Base-by-base conservation (phyloP, 169 alveolate species). In the Eimeria brunetti region DNA sequence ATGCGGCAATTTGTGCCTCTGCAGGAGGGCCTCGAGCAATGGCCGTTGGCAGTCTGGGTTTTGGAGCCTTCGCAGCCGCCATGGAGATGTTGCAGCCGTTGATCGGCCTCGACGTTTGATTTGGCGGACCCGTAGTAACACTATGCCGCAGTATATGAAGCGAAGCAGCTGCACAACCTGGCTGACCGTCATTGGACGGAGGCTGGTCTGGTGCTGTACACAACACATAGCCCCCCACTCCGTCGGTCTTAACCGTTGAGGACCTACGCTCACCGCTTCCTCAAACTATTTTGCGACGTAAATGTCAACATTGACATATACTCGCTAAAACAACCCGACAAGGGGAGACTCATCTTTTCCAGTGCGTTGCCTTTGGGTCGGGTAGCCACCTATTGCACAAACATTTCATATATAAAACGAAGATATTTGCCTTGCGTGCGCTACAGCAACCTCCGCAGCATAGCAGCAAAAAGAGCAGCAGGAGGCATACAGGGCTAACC, bases 61-160 rank as follows among this genome's bases (percentile, higher is more conserved):
- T 97, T 95, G 98, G 97, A 18, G 97, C 98, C 51, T 97, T 97
- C 91, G 96, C 98, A 27, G 96, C 93, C 49, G 89, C 94, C 85
- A 96, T 97, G 88, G 98, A 97, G 88, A 56, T 46, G 30, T 84
- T 94, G 18, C 94, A 86, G 91, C 94, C 95, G 51, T 60, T 81
- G 27, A 89, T 88, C 49, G 88, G 78, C 62, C 36, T 84, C 69
- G 94, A 81, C 49, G 69, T 24, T 3, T 85, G 53, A 71, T 38
- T 71, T 71, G 51, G 27, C 81, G 38, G 81, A 71, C 16, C n/a
- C 51, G 20, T 14, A 27, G 51, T n/a, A 30, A 71, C 81, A 12
- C 53, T 53, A 30, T 6, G 78, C 49, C n/a, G 78, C 38, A n/a
- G 22, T 4, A 67, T 22, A 24, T 9, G 22, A 24, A 22, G 49